Conservation (phyloP, 2,329 filamentous ascomycete genomes). For the Fusarium sp. region DNA sequence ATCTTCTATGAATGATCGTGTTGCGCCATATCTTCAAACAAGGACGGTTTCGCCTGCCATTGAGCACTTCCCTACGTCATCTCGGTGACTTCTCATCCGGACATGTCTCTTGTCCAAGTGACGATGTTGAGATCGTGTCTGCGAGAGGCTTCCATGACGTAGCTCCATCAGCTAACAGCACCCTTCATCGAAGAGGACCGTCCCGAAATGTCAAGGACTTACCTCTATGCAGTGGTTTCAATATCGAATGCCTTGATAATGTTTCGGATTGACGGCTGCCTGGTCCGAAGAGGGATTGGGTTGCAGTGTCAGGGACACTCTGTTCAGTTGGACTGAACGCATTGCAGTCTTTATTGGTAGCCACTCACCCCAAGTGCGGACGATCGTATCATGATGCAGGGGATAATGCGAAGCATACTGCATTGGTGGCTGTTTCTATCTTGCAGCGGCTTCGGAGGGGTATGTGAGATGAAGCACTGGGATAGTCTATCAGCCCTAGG, state of each 20-base stretch:
- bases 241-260: background rate
- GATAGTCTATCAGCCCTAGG: constrained; percentile 4
- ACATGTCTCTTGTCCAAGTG: background rate
- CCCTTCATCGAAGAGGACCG: background rate
- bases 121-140: background rate
- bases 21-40: background rate
- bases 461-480: background rate
- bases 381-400: constrained; percentile 33
- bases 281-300: constrained; percentile 27
- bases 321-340: constrained; percentile 7
- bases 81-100: constrained; percentile 3
- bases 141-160: constrained; percentile 1
- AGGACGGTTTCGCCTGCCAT: background rate
- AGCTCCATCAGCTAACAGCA: background rate
- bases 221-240: constrained; percentile 1
- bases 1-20: constrained; percentile 57
- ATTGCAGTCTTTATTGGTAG: constrained; percentile 6
- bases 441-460: constrained; percentile 19
- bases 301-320: constrained; percentile 33
- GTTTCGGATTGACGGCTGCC: constrained; percentile 28
- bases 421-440: constrained; percentile 17
- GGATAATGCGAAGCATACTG: constrained; percentile 28
- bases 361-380: constrained; percentile 12
- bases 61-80: background rate
- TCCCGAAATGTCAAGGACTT: background rate